Base-by-base conservation (phyloP, 2,329 filamentous ascomycete genomes). In the Fusarium scirpi region DNA sequence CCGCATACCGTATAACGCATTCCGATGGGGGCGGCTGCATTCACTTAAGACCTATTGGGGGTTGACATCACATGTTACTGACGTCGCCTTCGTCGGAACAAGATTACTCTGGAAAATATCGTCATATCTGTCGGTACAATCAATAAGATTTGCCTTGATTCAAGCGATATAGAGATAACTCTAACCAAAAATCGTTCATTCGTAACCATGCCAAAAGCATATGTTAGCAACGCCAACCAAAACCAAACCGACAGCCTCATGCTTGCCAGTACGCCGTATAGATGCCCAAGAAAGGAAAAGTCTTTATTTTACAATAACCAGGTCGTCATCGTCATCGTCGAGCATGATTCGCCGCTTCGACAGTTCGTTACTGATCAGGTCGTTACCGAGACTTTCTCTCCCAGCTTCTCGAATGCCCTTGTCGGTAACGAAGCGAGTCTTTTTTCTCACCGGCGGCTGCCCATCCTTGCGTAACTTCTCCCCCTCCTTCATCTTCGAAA, bases 381-480 rank as follows among this genome's bases (percentile, higher is more conserved):
- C 86, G n/a, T 79, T 82, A 12, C 90, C 89, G 4, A 94, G 77
- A 75, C 91, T 94, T 76, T 94, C 92, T 64, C 91, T 84, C 2
- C 92, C 92, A 6, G 92, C 92, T 79, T 93, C 91, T 58, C 89
- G 87, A 67, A 94, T 94, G 1, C 92, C 92, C 77, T 91, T 92
- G 44, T 90, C 89, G 27, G 92, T 93, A 43, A 94, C 86, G 76
- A 94, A 94, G n/a, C 92, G 85, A 54, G 92, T 94, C 84, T 93
- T 93, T 81, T 93, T 91, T 71, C 87, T 84, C 32, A 89, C 85
- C 0, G 87, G 88, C 76, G 77, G 76, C 32, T 76, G 74, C 29
- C 72, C 73, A 48, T 77, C 74, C 54, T 73, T 76, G 64, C 76
- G 76, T 24, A 88, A 74, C 69, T 82, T 85, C 77, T 89, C 87